phyloP scores from a whole-genome alignment of 2,329 filamentous ascomycete genomes.

The Phaeophleospora eucalypticola region DNA sequence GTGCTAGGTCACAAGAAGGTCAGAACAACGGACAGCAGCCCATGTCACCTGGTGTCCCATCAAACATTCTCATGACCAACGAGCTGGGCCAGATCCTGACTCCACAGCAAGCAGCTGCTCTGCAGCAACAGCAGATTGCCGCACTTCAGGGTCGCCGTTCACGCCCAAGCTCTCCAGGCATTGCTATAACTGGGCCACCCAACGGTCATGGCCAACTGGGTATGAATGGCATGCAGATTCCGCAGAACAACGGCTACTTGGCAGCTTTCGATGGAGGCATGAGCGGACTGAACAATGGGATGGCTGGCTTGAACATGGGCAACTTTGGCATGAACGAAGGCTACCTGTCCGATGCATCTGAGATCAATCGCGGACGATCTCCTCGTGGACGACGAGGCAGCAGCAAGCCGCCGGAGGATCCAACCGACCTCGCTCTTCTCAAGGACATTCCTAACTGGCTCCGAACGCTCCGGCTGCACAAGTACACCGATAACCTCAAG shows the following conservation, averaged over 20 bases:
- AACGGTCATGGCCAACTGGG: slow-evolving; percentile 43
- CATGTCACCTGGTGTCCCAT: slow-evolving; percentile 61
- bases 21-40: slow-evolving; percentile 50
- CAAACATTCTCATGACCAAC: slow-evolving; percentile 84
- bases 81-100: slow-evolving; percentile 84
- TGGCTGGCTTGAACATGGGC: slow-evolving; percentile 54
- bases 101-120: slow-evolving; percentile 48
- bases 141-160: slow-evolving; percentile 77
- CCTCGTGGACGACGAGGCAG: slow-evolving; percentile 87
- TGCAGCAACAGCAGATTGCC: slow-evolving; percentile 73
- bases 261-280: slow-evolving; percentile 71
- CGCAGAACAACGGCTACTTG: slow-evolving; percentile 91
- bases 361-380: slow-evolving; percentile 84
- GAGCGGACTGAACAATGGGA: slow-evolving; percentile 58
- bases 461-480: slow-evolving; percentile 88
- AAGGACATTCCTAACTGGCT: slow-evolving; percentile 97
- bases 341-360: slow-evolving; percentile 90
- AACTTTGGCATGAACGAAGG: slow-evolving; percentile 63
- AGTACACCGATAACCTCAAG: slow-evolving; percentile 98
- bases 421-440: slow-evolving; percentile 82
- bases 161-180: slow-evolving; percentile 81
- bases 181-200: slow-evolving; percentile 67
- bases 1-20: slow-evolving; percentile 66
- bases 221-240: slow-evolving; percentile 69
- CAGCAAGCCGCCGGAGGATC: slow-evolving; percentile 96